Percentiles rank a stretch among this genome's conserved stretches.
Evolutionary conservation across 495 filamentous ascomycete species (phyloP).

Genomic region (Parathielavia appendiculata): DNA sequence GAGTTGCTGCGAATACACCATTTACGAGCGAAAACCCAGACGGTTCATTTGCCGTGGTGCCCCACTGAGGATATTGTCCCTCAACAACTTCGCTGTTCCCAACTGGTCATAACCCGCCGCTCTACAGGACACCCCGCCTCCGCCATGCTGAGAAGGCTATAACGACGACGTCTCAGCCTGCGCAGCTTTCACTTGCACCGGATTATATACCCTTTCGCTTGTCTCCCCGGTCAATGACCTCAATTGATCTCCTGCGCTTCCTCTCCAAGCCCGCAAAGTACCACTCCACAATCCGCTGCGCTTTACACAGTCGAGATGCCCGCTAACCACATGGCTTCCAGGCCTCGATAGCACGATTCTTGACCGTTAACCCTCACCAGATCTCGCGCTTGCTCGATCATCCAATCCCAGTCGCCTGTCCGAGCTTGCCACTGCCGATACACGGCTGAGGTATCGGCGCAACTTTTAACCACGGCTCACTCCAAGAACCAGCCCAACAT

Average conservation of each 20-base stretch:
- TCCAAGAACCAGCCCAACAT: conserved; percentile 63
- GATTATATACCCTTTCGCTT: neutral
- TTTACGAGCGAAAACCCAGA: neutral
- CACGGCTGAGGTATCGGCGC: conserved; percentile 78
- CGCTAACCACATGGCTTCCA: conserved; percentile 34
- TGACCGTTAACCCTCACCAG: conserved; percentile 10
- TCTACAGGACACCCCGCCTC: neutral
- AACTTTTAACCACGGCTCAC: conserved; percentile 63
- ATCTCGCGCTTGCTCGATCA: conserved; percentile 2
- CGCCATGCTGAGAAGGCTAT: conserved; percentile 5
- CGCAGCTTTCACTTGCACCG: neutral
- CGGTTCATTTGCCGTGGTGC: neutral
- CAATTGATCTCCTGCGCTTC: conserved; percentile 86
- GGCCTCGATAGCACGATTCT: conserved; percentile 81
- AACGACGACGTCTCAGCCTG: neutral
- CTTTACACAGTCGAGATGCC: neutral
- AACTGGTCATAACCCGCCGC: neutral
- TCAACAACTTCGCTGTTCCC: neutral
- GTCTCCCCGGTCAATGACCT: conserved; percentile 58
- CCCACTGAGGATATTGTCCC: neutral
- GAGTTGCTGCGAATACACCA: too few species aligned
- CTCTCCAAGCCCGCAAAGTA: conserved; percentile 95
- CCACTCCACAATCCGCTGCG: conserved; percentile 7
- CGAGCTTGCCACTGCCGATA: conserved; percentile 54
- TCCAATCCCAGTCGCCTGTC: conserved; percentile 10